Percentiles rank a stretch among this genome's conserved stretches.
Conservation (phyloP, 2,329 filamentous ascomycete species). For the Monosporascus sp. region DNA sequence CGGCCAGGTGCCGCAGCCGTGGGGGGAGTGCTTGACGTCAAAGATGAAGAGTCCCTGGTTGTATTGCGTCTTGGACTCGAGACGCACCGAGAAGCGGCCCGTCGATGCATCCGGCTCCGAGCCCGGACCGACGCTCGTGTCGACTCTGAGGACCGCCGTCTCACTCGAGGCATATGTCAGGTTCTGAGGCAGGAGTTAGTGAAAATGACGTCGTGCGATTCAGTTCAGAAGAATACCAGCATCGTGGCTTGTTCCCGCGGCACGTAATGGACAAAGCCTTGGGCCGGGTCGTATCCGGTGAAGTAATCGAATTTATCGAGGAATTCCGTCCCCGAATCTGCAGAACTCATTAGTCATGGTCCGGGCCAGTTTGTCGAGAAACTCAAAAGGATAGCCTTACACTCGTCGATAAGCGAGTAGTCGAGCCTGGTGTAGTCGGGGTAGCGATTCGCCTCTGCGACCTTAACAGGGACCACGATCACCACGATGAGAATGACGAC, state of each 20-base stretch:
- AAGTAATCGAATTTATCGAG: conserved; percentile 54
- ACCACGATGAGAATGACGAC: conserved; percentile 41
- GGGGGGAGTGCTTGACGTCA: conserved; percentile 59
- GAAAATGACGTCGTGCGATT: background rate
- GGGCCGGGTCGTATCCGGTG: conserved; percentile 43
- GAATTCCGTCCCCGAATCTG: conserved; percentile 45
- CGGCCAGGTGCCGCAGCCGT: conserved; percentile 61
- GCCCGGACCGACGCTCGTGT: conserved; percentile 49
- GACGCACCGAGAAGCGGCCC: conserved; percentile 59
- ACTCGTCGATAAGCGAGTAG: conserved; percentile 45
- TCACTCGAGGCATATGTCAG: conserved; percentile 54
- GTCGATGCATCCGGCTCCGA: conserved; percentile 47
- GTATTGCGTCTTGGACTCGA: conserved; percentile 57
- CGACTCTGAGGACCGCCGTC: conserved; percentile 55
- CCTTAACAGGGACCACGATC: conserved; percentile 42
- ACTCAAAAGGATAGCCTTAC: conserved; percentile 27
- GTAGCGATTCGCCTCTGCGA: conserved; percentile 37
- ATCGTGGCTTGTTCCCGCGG: conserved; percentile 34
- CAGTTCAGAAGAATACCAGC: conserved; percentile 30
- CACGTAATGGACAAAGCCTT: conserved; percentile 52
- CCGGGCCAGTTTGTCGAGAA: no score
- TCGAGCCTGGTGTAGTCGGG: conserved; percentile 43
- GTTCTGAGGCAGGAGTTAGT: conserved; percentile 39
- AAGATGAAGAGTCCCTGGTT: conserved; percentile 63
- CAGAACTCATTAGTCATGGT: background rate